phyloP scores from a whole-genome alignment of 495 filamentous ascomycete genomes.

The Pyrenopolyporus hunteri region DNA sequence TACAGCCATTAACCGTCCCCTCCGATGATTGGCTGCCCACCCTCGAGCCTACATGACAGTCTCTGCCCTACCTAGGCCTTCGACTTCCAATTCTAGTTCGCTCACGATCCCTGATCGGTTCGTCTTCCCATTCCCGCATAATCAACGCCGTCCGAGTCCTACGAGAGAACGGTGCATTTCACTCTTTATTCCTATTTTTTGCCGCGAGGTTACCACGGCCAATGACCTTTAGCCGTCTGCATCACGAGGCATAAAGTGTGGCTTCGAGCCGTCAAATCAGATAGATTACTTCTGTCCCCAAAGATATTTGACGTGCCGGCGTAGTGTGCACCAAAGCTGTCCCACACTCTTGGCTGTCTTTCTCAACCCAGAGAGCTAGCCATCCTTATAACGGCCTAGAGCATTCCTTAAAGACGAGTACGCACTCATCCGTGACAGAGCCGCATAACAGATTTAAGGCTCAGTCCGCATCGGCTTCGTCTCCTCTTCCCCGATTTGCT shows the following conservation, averaged over 20 bases:
- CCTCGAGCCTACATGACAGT: conserved; percentile 33
- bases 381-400: conserved; percentile 28
- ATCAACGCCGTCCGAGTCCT: conserved; percentile 21
- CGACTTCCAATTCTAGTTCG: conserved; percentile 27
- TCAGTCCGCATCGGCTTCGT: conserved; percentile 24
- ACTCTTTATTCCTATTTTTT: conserved; percentile 28
- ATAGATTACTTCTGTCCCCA: conserved; percentile 27
- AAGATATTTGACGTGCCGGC: conserved; percentile 20
- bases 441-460: conserved; percentile 41
- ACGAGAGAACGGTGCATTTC: conserved; percentile 27
- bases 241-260: conserved; percentile 36
- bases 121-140: conserved; percentile 33
- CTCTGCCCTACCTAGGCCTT: conserved; percentile 21
- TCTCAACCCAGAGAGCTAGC: conserved; percentile 17
- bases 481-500: conserved; percentile 19
- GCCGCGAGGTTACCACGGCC: conserved; percentile 24
- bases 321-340: conserved; percentile 32
- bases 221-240: conserved; percentile 28
- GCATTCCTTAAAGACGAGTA: conserved; percentile 24
- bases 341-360: conserved; percentile 28
- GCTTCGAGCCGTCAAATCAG: conserved; percentile 35
- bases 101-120: conserved; percentile 30
- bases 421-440: conserved; percentile 32
- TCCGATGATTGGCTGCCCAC: conserved; percentile 29
- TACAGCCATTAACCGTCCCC: conserved; percentile 25